A percentile compares a stretch with the other conserved stretches of the same genome.
These are phyloP conservation scores for Lactarius quietus DNA, from an alignment of 768 basidiomycete species.

Conservation along the genomic window DNA sequence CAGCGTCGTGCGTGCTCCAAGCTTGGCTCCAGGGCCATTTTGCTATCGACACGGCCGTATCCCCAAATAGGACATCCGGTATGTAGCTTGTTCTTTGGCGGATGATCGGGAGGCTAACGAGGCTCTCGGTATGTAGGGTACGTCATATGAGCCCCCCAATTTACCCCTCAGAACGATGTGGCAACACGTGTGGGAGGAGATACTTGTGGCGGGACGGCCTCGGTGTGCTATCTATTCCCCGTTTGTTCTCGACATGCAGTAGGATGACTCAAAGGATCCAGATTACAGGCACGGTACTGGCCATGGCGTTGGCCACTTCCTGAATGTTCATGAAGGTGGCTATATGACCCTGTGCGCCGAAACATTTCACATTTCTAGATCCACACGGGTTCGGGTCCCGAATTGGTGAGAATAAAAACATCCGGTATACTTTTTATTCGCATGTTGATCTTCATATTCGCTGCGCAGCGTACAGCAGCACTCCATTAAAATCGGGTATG, in stretches of 20 bases:
- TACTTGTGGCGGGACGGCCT: slow-evolving; percentile 85
- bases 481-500: slow-evolving; percentile 77
- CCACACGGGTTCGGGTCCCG: slow-evolving; percentile 63
- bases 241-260: slow-evolving; percentile 2
- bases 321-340: slow-evolving; percentile 86
- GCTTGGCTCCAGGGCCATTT: slow-evolving; percentile 92
- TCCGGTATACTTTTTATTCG: not conserved
- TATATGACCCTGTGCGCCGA: not conserved
- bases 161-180: slow-evolving; percentile 29
- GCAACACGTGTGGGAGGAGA: slow-evolving; percentile 77
- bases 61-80: slow-evolving; percentile 80
- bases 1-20: slow-evolving; percentile 86
- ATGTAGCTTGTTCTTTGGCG: slow-evolving; percentile 24
- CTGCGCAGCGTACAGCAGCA: slow-evolving; percentile 57
- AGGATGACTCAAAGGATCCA: slow-evolving; percentile 28
- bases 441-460: not conserved
- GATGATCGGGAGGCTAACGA: not conserved
- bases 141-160: slow-evolving; percentile 43
- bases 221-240: slow-evolving; percentile 43
- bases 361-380: slow-evolving; percentile 33
- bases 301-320: slow-evolving; percentile 90
- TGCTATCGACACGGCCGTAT: slow-evolving; percentile 78
- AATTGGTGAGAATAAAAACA: slow-evolving; percentile 35
- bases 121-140: slow-evolving; percentile 41
- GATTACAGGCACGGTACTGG: slow-evolving; percentile 89